These are phyloP conservation scores for Lasiodiplodia citricola DNA, from an alignment of 2,329 filamentous ascomycete genomes.

Conservation along the genomic window DNA sequence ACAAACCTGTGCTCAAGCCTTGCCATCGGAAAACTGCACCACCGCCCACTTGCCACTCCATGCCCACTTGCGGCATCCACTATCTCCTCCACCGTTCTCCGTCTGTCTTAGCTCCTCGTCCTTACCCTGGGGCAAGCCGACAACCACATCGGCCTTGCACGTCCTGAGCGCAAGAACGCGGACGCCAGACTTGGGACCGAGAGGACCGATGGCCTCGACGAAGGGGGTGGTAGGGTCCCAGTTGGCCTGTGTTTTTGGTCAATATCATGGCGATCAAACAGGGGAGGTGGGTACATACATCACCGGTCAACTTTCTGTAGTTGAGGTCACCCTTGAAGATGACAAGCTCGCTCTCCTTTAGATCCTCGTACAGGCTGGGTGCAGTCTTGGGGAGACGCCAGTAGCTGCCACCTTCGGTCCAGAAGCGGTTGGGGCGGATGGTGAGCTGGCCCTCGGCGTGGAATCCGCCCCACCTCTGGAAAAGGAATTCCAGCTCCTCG, in stretches of 20 bases:
- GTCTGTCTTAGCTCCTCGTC: slow-evolving; percentile 78
- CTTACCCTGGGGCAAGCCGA: slow-evolving; percentile 79
- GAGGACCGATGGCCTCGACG: slow-evolving; percentile 78
- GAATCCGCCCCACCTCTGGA: slow-evolving; percentile 77
- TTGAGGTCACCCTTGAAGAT: slow-evolving; percentile 98
- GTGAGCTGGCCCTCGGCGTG: slow-evolving; percentile 85
- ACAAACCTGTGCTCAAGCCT: slow-evolving; percentile 40
- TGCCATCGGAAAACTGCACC: slow-evolving; percentile 80
- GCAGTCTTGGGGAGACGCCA: slow-evolving; percentile 80
- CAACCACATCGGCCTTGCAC: slow-evolving; percentile 95
- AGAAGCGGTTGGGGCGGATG: slow-evolving; percentile 85
- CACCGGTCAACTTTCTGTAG: slow-evolving; percentile 88
- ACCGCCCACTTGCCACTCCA: slow-evolving; percentile 98
- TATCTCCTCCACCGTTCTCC: slow-evolving; percentile 74
- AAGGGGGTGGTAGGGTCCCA: slow-evolving; percentile 93
- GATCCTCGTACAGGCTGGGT: slow-evolving; percentile 72
- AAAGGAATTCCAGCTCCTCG: slow-evolving; percentile 74
- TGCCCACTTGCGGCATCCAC: slow-evolving; percentile 79
- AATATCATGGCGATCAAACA: slow-evolving; percentile 2
- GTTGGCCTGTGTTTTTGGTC: slow-evolving; percentile 57
- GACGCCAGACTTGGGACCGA: slow-evolving; percentile 80
- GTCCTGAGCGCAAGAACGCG: slow-evolving; percentile 88
- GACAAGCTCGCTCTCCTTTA: slow-evolving; percentile 83
- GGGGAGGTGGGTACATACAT: slow-evolving; percentile 65
- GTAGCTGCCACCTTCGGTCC: slow-evolving; percentile 86